Conservation (phyloP, 345 rosid genomes). For the Toxicodendron radicans region DNA sequence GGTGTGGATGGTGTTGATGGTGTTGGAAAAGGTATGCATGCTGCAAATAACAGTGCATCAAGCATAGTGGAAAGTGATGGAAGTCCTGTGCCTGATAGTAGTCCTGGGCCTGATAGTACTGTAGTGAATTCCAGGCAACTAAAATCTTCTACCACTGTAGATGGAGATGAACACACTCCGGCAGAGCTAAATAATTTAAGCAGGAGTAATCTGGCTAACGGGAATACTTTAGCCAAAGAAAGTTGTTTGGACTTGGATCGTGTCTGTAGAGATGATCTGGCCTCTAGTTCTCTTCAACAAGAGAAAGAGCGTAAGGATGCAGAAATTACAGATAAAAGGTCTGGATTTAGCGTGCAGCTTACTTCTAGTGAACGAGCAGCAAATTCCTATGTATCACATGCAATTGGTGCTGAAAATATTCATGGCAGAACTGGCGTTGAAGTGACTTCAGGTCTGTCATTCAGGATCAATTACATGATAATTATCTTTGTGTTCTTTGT, state of each 20-base stretch:
- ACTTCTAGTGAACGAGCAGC: constrained; percentile 37
- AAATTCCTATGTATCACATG: constrained; percentile 33
- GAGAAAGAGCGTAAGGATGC: constrained; percentile 51
- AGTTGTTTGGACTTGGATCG: constrained; percentile 34
- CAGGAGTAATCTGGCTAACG: constrained; percentile 40
- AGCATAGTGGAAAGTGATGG: constrained; percentile 52
- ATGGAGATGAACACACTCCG: constrained; percentile 54
- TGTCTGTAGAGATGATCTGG: constrained; percentile 39
- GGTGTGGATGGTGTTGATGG: constrained; percentile 46
- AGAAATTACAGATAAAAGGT: constrained; percentile 45
- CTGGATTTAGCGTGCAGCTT: constrained; percentile 32
- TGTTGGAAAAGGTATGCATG: constrained; percentile 39
- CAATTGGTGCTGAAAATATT: constrained; percentile 47
- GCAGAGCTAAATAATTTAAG: constrained; percentile 42
- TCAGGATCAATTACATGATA: constrained; percentile 11
- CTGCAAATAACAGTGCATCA: constrained; percentile 37
- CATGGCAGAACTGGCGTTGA: constrained; percentile 38
- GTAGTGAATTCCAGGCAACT: constrained; percentile 46
- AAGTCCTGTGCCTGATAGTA: constrained; percentile 44
- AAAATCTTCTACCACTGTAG: constrained; percentile 47
- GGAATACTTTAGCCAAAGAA: constrained; percentile 51
- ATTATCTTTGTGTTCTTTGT: background rate
- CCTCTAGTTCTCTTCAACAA: constrained; percentile 25
- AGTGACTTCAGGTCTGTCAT: constrained; percentile 47
- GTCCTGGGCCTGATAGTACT: constrained; percentile 42